phyloP scores from a whole-genome alignment of 139 green algal genomes.

The Edaphochlamys debaryana region DNA sequence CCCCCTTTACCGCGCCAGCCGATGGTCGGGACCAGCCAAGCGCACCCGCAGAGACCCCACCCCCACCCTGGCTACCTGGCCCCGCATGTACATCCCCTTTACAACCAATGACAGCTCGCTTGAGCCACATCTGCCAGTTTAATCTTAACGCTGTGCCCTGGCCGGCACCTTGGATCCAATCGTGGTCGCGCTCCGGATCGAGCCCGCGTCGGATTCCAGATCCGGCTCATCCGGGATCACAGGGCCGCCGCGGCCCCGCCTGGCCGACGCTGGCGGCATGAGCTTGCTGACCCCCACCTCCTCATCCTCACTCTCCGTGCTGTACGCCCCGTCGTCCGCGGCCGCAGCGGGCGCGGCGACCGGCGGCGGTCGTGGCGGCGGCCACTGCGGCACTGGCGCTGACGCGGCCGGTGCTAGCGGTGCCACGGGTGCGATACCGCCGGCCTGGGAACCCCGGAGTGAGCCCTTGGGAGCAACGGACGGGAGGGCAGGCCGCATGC shows the following conservation, averaged over 20 bases:
- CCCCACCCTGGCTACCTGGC: too few relatives aligned
- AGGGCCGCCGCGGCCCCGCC: background rate
- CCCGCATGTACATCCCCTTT: too few relatives aligned
- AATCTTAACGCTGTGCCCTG: too few relatives aligned
- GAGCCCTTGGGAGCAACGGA: background rate
- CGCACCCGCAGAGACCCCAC: too few relatives aligned
- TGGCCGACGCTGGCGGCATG: background rate
- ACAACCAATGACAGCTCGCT: too few relatives aligned
- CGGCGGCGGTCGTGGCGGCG: background rate
- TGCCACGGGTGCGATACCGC: background rate
- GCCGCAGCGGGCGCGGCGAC: background rate
- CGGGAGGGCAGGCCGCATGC: background rate
- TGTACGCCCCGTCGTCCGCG: background rate
- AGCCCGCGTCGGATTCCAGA: slow-evolving; percentile 21
- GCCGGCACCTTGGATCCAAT: too few relatives aligned
- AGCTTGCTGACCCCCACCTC: slow-evolving; percentile 15
- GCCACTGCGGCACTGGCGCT: background rate
- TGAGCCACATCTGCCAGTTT: too few relatives aligned
- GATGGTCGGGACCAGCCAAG: too few relatives aligned
- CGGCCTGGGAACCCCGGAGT: background rate
- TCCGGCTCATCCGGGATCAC: slow-evolving; percentile 32
- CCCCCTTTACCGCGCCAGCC: too few relatives aligned
- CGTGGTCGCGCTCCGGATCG: slow-evolving; percentile 9
- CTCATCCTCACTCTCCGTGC: slow-evolving; percentile 39
- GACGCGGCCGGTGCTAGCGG: background rate